These are phyloP conservation scores for Boeremia lycopersici DNA, from an alignment of 2,329 filamentous ascomycete genomes.

Conservation along the genomic window DNA sequence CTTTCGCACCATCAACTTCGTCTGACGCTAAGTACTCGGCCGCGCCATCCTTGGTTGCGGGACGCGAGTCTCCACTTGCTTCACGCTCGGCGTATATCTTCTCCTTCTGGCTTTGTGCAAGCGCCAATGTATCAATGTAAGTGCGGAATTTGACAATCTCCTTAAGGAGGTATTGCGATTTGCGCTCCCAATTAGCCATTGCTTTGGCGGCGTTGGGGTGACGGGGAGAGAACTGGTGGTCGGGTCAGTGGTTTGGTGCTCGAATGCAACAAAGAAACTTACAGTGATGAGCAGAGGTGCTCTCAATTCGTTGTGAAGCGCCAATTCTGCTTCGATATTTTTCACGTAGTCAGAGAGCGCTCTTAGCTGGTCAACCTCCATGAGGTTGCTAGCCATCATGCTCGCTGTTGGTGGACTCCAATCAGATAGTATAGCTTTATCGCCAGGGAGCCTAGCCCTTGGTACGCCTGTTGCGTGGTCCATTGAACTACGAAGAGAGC, in stretches of 20 bases:
- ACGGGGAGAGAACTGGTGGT: slow-evolving; percentile 74
- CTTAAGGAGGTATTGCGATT: slow-evolving; percentile 85
- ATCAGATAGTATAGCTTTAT: slow-evolving; percentile 81
- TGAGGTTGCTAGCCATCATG: slow-evolving; percentile 79
- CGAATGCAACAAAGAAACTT: slow-evolving; percentile 38
- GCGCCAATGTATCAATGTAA: slow-evolving; percentile 84
- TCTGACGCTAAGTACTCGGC: slow-evolving; percentile 14
- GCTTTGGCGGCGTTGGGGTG: slow-evolving; percentile 81
- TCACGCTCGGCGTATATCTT: slow-evolving; percentile 66
- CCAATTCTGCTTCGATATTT: slow-evolving; percentile 83
- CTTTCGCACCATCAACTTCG: slow-evolving; percentile 45
- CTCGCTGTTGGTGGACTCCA: slow-evolving; percentile 91
- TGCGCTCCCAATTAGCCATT: slow-evolving; percentile 97
- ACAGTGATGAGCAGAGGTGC: slow-evolving; percentile 83
- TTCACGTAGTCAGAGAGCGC: slow-evolving; percentile 79
- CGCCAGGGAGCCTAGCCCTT: slow-evolving; percentile 76
- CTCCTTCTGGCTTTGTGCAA: slow-evolving; percentile 71
- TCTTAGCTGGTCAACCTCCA: slow-evolving; percentile 80
- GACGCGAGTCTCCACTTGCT: slow-evolving; percentile 28
- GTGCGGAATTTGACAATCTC: slow-evolving; percentile 98
- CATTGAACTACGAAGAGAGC: slow-evolving; percentile 65
- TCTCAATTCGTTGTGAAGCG: slow-evolving; percentile 85
- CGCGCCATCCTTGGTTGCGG: slow-evolving; percentile 19
- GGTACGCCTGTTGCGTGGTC: slow-evolving; percentile 62
- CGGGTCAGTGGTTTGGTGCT: slow-evolving; percentile 15